These are phyloP conservation scores for Geotrichum siamense DNA, from an alignment of 1,139 yeast species.

Conservation along the genomic window DNA sequence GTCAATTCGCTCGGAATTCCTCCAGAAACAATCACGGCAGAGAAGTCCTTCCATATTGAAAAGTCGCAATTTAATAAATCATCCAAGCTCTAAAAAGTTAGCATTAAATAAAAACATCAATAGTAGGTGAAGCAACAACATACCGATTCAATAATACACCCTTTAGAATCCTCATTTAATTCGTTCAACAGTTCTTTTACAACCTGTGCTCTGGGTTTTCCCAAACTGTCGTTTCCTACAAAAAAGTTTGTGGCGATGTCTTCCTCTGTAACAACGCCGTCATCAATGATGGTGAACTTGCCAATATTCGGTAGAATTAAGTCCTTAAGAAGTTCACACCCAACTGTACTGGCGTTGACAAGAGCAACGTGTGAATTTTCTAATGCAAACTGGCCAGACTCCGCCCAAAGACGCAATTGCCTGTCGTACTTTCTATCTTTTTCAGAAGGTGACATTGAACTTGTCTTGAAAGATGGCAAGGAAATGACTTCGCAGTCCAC, in stretches of 20 bases:
- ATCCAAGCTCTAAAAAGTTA: conserved; percentile 6
- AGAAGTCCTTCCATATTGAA: conserved; percentile 45
- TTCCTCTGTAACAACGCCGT: conserved; percentile 35
- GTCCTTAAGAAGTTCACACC: conserved; percentile 70
- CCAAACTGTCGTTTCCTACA: conserved; percentile 43
- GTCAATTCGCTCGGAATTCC: conserved; percentile 23
- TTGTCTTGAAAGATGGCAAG: too few species aligned
- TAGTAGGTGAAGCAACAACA: not conserved
- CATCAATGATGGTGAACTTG: conserved; percentile 53
- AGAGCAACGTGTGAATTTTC: conserved; percentile 55
- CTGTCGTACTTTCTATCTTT: conserved; percentile 55
- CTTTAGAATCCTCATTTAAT: conserved; percentile 54
- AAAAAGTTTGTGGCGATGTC: conserved; percentile 61
- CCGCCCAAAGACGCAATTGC: conserved; percentile 83
- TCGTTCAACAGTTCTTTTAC: conserved; percentile 43
- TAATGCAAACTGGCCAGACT: conserved; percentile 61
- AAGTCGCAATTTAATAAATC: conserved; percentile 13
- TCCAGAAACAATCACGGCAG: conserved; percentile 47
- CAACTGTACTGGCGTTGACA: conserved; percentile 52
- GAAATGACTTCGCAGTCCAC: too few species aligned
- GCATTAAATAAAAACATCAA: not conserved
- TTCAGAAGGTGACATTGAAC: conserved; percentile 22
- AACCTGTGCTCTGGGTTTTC: conserved; percentile 38
- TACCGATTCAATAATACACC: conserved; percentile 32
- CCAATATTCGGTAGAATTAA: conserved; percentile 78